phyloP scores from a whole-genome alignment of 2,329 filamentous ascomycete species.

The Thelonectria olida region DNA sequence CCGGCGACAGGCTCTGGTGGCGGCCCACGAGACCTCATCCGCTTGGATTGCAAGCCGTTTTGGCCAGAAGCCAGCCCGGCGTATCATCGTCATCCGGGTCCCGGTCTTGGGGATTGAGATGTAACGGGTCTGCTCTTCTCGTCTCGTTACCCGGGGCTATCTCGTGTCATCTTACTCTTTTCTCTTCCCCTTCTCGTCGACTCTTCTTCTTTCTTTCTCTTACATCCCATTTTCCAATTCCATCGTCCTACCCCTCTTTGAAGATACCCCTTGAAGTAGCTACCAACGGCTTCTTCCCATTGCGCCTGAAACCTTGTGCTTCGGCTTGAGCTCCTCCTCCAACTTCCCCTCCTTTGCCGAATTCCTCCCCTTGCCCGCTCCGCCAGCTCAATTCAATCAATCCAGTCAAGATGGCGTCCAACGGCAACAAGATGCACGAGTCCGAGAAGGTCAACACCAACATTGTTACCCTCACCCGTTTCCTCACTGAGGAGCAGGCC shows the following conservation, averaged over 20 bases:
- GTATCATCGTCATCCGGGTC: conserved; percentile 40
- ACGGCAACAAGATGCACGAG: conserved; percentile 57
- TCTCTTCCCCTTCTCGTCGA: conserved; percentile 7
- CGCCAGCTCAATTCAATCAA: conserved; percentile 23
- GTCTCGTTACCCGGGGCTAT: conserved; percentile 26
- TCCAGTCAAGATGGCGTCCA: conserved; percentile 46
- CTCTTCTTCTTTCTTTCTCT: conserved; percentile 23
- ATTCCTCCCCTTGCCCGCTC: conserved; percentile 15
- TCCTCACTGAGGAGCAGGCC: conserved; percentile 93
- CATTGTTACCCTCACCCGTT: conserved; percentile 94
- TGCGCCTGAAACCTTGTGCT: conserved; percentile 27
- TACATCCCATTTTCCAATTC: conserved; percentile 12
- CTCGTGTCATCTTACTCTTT: conserved; percentile 23
- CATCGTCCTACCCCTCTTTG: conserved; percentile 20
- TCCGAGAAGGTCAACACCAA: conserved; percentile 92
- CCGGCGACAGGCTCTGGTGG: conserved; percentile 16
- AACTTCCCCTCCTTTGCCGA: conserved; percentile 25
- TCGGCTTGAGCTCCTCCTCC: conserved; percentile 28
- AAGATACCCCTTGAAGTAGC: conserved; percentile 16
- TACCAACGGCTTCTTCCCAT: conserved; percentile 1
- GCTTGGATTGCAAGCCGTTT: conserved; percentile 11
- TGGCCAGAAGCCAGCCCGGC: conserved; percentile 20
- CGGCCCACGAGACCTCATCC: conserved; percentile 31
- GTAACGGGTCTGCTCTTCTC: conserved; percentile 23
- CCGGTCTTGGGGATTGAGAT: conserved; percentile 14